Evolutionary conservation across 179 eudicot species (phyloP).

Genomic region (Drosera spatulata): DNA sequence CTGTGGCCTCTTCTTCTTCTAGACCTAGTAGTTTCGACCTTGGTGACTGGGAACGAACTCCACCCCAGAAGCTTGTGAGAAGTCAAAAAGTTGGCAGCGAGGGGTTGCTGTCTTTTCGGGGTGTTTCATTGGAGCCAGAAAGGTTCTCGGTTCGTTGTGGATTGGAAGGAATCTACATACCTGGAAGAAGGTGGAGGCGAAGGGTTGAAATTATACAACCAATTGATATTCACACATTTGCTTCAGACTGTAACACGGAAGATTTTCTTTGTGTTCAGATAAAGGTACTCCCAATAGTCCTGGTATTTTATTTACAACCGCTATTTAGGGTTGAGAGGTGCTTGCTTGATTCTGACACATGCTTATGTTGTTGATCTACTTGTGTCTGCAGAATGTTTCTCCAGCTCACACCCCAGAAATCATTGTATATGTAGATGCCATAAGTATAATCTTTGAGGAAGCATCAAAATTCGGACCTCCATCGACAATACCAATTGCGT

Average conservation of each 20-base stretch:
- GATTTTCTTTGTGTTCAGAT: constrained; percentile 93
- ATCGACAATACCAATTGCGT: constrained; percentile 68
- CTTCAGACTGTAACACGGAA: constrained; percentile 87
- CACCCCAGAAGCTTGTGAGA: constrained; percentile 43
- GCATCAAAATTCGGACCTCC: constrained; percentile 69
- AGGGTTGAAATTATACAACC: constrained; percentile 87
- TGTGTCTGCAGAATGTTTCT: constrained; percentile 72
- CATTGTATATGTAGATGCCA: constrained; percentile 78
- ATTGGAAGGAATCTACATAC: constrained; percentile 85
- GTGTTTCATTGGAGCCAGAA: constrained; percentile 81
- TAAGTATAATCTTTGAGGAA: constrained; percentile 75
- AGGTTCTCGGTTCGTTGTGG: constrained; percentile 96
- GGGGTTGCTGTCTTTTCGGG: constrained; percentile 81
- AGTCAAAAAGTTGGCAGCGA: constrained; percentile 46
- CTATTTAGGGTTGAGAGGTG: background rate
- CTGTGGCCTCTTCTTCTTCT: constrained; percentile 28
- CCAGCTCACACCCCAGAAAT: constrained; percentile 75
- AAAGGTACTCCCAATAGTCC: constrained; percentile 37
- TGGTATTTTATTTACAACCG: too few relatives aligned
- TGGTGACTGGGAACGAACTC: constrained; percentile 77
- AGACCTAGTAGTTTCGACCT: constrained; percentile 40
- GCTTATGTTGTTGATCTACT: constrained; percentile 9
- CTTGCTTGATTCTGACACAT: constrained; percentile 4
- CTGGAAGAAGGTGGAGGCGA: constrained; percentile 95
- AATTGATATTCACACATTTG: constrained; percentile 70